phyloP scores from a whole-genome alignment of 2,329 filamentous ascomycete genomes.

The Monilinia fructigena region DNA sequence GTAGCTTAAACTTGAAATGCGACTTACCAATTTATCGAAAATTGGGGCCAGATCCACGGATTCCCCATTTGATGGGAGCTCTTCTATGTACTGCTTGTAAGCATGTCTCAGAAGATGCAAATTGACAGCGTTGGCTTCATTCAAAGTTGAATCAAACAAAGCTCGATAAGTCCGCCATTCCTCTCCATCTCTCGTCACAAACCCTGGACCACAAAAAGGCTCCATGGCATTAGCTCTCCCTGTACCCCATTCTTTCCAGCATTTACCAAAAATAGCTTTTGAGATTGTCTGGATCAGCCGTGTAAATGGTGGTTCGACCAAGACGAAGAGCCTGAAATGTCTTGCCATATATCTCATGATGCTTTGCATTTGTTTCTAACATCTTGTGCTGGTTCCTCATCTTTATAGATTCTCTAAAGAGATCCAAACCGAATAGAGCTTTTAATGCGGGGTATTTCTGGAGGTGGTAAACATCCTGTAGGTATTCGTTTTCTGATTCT shows the following conservation, averaged over 20 bases:
- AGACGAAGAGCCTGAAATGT: constrained; percentile 3
- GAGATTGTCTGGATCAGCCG: constrained; percentile 14
- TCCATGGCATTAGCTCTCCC: constrained; percentile 7
- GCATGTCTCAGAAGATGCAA: not conserved
- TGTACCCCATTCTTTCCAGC: constrained; percentile 10
- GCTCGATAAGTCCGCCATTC: constrained; percentile 7
- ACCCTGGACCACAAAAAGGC: constrained; percentile 16
- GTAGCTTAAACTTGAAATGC: not conserved
- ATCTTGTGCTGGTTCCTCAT: not conserved
- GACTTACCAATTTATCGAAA: constrained; percentile 6
- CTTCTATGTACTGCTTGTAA: not conserved
- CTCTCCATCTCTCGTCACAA: constrained; percentile 16
- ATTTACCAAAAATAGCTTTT: not conserved
- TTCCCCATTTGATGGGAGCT: not conserved
- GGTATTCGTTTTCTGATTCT: not conserved
- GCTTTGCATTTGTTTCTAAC: not conserved
- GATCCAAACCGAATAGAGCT: constrained; percentile 8
- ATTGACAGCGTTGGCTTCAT: constrained; percentile 1
- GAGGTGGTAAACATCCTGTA: not conserved
- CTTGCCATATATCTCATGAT: constrained; percentile 5
- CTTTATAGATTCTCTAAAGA: not conserved
- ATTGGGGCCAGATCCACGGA: constrained; percentile 5
- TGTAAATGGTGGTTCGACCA: not conserved
- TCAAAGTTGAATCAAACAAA: constrained; percentile 17
- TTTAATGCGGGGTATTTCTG: not conserved